Evolutionary conservation across 2,329 filamentous ascomycete species (phyloP).

Genomic region (Beauveria varroae): DNA sequence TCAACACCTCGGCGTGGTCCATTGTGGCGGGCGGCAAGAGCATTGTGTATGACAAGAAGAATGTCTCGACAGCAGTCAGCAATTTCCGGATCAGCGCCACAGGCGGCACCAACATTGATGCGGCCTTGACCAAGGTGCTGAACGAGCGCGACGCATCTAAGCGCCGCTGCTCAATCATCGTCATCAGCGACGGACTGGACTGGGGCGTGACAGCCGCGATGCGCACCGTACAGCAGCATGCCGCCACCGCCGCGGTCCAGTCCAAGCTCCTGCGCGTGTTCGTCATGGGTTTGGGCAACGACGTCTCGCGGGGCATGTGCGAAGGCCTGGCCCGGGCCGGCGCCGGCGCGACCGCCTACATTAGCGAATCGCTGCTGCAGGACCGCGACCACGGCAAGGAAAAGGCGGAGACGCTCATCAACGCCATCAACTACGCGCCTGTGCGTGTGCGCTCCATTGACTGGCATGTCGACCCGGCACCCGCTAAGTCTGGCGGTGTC

Average conservation of each 20-base stretch:
- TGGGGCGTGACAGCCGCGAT: not conserved
- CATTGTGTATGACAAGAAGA: not conserved
- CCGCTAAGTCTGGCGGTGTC: not conserved
- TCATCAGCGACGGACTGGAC: not conserved
- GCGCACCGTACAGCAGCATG: not conserved
- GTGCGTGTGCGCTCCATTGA: not conserved
- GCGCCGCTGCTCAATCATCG: not conserved
- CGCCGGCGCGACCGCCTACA: not conserved
- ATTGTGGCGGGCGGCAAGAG: not conserved
- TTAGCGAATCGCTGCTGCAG: not conserved
- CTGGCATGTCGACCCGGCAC: not conserved
- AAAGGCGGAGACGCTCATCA: not conserved
- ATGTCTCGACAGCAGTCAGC: not conserved
- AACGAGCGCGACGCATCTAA: not conserved
- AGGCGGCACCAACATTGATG: not conserved
- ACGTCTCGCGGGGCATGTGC: not conserved
- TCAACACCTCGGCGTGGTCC: not conserved
- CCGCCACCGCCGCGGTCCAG: not conserved
- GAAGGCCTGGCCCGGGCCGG: not conserved
- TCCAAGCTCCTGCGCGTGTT: not conserved
- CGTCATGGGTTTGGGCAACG: not conserved
- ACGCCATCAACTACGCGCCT: not conserved
- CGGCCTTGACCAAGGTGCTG: not conserved
- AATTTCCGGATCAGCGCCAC: not conserved
- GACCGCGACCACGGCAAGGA: not conserved